Percentiles rank a stretch among this genome's conserved stretches.
phyloP scores from a whole-genome alignment of 2,329 filamentous ascomycete genomes.

The Colletotrichum agaves region DNA sequence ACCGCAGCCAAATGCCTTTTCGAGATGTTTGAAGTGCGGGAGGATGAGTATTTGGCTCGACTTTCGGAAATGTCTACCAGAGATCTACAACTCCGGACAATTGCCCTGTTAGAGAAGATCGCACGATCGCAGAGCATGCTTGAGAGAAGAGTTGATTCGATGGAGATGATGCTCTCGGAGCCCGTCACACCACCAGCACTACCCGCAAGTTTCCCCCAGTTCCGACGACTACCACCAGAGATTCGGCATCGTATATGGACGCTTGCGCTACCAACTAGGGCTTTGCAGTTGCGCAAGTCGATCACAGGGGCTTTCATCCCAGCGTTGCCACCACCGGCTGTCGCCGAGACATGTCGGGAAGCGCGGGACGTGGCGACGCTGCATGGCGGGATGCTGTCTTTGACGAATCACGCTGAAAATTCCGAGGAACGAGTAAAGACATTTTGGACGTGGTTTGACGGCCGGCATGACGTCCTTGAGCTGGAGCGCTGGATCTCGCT shows the following conservation, averaged over 20 bases:
- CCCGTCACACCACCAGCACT: not conserved
- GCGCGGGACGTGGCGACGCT: constrained; percentile 21
- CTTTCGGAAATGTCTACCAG: constrained; percentile 2
- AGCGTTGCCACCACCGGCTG: not conserved
- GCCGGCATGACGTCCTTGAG: constrained; percentile 21
- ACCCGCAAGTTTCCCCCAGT: constrained; percentile 20
- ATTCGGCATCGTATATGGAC: constrained; percentile 23
- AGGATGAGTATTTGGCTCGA: not conserved
- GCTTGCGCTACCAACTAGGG: constrained; percentile 2
- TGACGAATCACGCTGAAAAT: not conserved
- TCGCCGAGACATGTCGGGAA: constrained; percentile 23
- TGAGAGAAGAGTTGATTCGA: constrained; percentile 9
- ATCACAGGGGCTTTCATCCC: not conserved
- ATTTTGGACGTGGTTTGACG: constrained; percentile 25
- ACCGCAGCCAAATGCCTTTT: not conserved
- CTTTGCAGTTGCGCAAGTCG: not conserved
- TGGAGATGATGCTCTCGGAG: constrained; percentile 16
- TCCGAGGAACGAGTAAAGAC: not conserved
- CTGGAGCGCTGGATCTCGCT: constrained; percentile 24
- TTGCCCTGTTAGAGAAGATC: constrained; percentile 29
- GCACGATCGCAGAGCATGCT: constrained; percentile 25
- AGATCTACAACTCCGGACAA: constrained; percentile 16
- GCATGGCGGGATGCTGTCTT: not conserved
- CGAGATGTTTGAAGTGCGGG: not conserved
- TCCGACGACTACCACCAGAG: constrained; percentile 28